Conservation (phyloP, 345 rosid species). For the Theobroma cacao region DNA sequence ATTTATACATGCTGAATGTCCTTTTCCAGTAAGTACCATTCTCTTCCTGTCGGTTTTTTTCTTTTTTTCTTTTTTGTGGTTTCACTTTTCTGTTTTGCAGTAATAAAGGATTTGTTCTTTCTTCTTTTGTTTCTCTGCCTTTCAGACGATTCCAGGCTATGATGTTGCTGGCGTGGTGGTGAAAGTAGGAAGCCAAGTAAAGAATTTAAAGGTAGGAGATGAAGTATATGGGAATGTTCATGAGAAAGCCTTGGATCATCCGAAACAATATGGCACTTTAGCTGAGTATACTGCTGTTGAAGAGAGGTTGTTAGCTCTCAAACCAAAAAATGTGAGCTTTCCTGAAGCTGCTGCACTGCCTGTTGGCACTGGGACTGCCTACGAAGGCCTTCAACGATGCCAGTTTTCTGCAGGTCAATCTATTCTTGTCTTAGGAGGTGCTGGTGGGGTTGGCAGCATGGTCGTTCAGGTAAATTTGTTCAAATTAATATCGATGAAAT, state of each 20-base stretch:
- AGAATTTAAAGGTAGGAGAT: constrained; percentile 70
- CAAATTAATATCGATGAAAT: too few species aligned
- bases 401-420: constrained; percentile 62
- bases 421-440: constrained; percentile 74
- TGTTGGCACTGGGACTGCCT: constrained; percentile 70
- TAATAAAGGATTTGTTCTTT: too few species aligned
- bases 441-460: constrained; percentile 93
- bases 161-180: constrained; percentile 91
- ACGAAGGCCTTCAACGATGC: constrained; percentile 70
- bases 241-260: constrained; percentile 83
- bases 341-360: constrained; percentile 84
- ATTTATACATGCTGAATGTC: constrained; percentile 80
- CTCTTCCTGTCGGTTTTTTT: background rate
- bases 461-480: constrained; percentile 63
- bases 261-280: constrained; percentile 76
- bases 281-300: constrained; percentile 81
- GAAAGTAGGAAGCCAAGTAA: constrained; percentile 66
- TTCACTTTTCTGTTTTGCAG: too few species aligned
- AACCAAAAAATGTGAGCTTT: constrained; percentile 75
- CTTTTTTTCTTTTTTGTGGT: too few species aligned
- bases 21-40: constrained; percentile 64
- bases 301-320: constrained; percentile 71
- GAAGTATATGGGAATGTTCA: constrained; percentile 80
- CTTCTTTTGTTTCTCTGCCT: background rate
- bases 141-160: constrained; percentile 84